Conservation (phyloP, 352 stramenopile species). For the Phytopythium litorale region DNA sequence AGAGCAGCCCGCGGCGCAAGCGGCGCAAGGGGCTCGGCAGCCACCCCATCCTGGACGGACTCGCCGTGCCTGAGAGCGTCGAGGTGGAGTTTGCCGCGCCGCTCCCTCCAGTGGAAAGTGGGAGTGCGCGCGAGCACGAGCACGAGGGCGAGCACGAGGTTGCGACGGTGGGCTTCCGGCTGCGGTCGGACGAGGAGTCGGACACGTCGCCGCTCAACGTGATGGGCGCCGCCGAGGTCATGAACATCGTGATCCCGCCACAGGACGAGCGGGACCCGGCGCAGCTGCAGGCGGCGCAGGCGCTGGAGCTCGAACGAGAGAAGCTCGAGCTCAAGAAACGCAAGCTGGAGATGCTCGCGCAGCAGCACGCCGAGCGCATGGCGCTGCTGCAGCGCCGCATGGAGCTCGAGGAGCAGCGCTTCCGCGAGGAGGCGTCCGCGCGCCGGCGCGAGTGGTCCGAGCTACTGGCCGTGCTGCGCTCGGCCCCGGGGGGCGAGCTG, state of each 20-base stretch:
- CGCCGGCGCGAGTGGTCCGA: conserved; percentile 14
- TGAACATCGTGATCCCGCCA: background rate
- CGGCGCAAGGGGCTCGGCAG: conserved; percentile 2
- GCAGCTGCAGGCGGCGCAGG: conserved; percentile 15
- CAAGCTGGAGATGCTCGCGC: conserved; percentile 28
- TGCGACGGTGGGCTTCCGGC: background rate
- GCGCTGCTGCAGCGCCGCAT: conserved; percentile 22
- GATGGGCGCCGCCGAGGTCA: conserved; percentile 8
- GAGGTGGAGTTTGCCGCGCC: conserved; percentile 3
- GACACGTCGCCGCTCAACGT: conserved; percentile 7
- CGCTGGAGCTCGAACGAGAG: conserved; percentile 29
- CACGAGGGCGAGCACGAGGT: background rate
- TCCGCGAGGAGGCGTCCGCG: conserved; percentile 13
- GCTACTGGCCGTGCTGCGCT: conserved; percentile 8
- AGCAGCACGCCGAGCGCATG: conserved; percentile 36
- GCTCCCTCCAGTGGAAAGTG: background rate
- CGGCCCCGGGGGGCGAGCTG: too few relatives aligned
- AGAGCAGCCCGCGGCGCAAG: conserved; percentile 1
- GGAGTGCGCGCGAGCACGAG: too few relatives aligned
- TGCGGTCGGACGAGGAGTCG: conserved; percentile 6
- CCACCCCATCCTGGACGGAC: conserved; percentile 4
- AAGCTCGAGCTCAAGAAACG: conserved; percentile 42
- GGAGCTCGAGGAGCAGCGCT: conserved; percentile 18
- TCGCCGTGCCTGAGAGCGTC: conserved; percentile 4
- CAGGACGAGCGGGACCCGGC: conserved; percentile 1